A percentile compares a stretch with the other conserved stretches of the same genome.
phyloP scores from a whole-genome alignment of 177 flowering plant species.

The Vitis hybrid region DNA sequence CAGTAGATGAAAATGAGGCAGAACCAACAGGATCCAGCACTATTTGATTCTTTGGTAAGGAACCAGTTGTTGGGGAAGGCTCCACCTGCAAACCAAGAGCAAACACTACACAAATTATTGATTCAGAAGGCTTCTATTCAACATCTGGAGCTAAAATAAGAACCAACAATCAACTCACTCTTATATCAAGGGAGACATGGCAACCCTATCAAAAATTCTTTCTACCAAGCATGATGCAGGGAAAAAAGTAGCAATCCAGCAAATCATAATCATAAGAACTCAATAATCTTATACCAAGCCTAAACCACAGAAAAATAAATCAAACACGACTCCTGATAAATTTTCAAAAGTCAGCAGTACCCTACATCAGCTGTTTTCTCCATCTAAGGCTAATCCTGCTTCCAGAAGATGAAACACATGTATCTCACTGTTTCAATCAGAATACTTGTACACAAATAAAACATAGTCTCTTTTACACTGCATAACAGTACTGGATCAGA shows the following conservation, averaged over 20 bases:
- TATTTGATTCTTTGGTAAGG: background rate
- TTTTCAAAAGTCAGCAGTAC: background rate
- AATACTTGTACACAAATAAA: background rate
- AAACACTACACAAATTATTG: background rate
- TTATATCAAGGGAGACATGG: too few species aligned
- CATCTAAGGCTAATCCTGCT: conserved; percentile 1
- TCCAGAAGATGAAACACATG: background rate
- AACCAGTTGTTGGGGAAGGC: conserved; percentile 11
- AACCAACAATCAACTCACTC: too few species aligned
- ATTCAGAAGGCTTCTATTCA: background rate
- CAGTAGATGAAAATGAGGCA: background rate
- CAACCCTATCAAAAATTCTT: too few species aligned
- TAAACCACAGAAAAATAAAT: background rate
- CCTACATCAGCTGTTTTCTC: background rate
- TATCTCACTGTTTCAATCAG: background rate
- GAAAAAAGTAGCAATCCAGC: background rate
- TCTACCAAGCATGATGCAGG: background rate
- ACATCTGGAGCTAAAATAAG: background rate
- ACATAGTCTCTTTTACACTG: background rate
- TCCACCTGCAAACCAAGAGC: conserved; percentile 3
- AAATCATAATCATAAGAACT: background rate
- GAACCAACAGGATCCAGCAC: background rate
- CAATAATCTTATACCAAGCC: background rate
- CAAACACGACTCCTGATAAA: background rate
- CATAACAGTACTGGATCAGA: too few species aligned